Evolutionary conservation across 192 early-diverging fungal genomes (phyloP), one percentile per base, ranked within the genome.

Genomic region (Spizellomyces punctatus): DNA sequence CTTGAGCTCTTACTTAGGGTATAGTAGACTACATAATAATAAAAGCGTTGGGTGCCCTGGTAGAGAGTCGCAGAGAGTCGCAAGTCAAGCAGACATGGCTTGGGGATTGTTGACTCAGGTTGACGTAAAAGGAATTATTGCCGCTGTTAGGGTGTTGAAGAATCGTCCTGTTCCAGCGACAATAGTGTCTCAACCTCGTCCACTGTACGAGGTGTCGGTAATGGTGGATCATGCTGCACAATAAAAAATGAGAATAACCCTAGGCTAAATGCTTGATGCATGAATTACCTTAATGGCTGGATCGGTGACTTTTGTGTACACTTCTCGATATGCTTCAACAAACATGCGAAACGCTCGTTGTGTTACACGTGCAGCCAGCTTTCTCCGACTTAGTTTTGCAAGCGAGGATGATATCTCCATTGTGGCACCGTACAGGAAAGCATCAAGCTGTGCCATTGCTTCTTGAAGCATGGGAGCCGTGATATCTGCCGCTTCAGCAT

Each of bases 181-280:
- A 85, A 63, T 22, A 92, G 79, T 50, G 82, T 89, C 61, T 92
- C 90, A 21, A 94, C 87, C 64, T 94, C 92, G 46, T 89, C 88
- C 6, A 90, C 88, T 7, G 85, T 88, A 56, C 90, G 77, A 27
- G 78, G 69, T 27, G 91, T 77, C n/a, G 91, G 83, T 41, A 79
- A 81, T 6, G 81, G 79, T 6, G 89, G 88, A 70, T 88, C 85
- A 73, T 54, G 50, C 50, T 54, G 50, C 50, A 54, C 12, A 12
- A 54, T 54, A 0, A 54, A 19, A 12, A 54, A 54, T 2, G 4
- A 2, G 50, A 54, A 54, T 54, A 36, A 36, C 27, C 27, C 0
- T 36, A 36, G 1, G 27, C 27, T 36, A 36, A 36, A 36, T 36
- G 27, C 27, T 36, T 3, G 0, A 36, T 3, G 3, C 27, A 3